Evolutionary conservation across 352 stramenopile species (phyloP), one percentile per base, ranked within the genome.

Genomic region (Halophytophthora polymorphica): DNA sequence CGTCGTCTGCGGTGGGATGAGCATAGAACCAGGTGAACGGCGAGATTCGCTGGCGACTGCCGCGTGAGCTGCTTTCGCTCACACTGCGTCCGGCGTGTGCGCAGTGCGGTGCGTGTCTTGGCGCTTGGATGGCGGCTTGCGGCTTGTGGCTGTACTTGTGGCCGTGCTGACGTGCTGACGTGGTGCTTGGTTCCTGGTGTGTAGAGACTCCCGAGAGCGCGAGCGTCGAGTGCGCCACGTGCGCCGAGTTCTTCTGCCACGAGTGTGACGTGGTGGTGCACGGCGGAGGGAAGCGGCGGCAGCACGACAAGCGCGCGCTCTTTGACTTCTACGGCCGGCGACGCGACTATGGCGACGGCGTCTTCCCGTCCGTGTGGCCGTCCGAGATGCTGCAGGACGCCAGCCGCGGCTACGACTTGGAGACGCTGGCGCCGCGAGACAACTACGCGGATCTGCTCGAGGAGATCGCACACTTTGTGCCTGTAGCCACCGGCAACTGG

Each of bases 241-340:
- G 91, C 56, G 63, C 71, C 36, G 92, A 98, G 59, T 97, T 86
- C 65, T 98, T 96, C 56, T 98, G 92, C 41, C 64, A 77, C 37
- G 52, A 87, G 48, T 98, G 92, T 55, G 85, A 81, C 34, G 51
- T 78, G 2, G 73, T 90, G 45, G 88, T 98, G 14, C 89, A 97
- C 53, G 72, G 68, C 14, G 81, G 77, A 15, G 88, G 90, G 2
- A 93, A 90, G 50, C 66, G 92, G 8, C 62, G 69, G 3, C 19
- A 58, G 1, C 93, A 98, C 61, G 33, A 62, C 23, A 93, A 80
- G 37, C 76, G 88, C 11, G 69, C 73, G 23, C 48, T 98, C 12
- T 98, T 96, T 69, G 91, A 98, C 71, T 97, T 77, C 51, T 98
- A 97, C 58, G 84, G 77, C 22, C 80, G 80, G 22, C 79, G 92